A percentile compares a stretch with the other conserved stretches of the same genome.
Evolutionary conservation across 306 rosid genomes (phyloP).

Genomic region (Medicago ruthenica): DNA sequence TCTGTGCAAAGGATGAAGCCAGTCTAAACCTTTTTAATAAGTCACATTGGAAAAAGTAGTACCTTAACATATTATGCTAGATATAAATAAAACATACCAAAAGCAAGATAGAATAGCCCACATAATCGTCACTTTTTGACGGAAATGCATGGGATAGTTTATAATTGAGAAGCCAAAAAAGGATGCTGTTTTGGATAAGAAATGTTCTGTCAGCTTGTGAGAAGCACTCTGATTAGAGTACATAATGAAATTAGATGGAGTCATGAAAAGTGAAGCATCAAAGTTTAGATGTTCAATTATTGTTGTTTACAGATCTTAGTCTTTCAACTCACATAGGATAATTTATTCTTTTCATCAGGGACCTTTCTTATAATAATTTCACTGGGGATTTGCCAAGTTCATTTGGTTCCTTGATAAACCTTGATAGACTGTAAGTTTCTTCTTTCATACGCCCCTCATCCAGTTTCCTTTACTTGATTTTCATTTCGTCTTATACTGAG

Average conservation of each 20-base stretch:
- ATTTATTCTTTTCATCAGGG: constrained; percentile 60
- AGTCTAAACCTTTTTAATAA: constrained; percentile 22
- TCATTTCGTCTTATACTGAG: constrained; percentile 1
- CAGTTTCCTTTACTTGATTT: constrained; percentile 13
- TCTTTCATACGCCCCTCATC: constrained; percentile 8
- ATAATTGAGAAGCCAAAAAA: constrained; percentile 13
- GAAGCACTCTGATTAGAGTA: neutral
- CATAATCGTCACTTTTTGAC: neutral
- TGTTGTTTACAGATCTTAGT: constrained; percentile 26
- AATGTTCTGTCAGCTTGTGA: neutral
- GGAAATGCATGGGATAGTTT: constrained; percentile 13
- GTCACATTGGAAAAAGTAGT: neutral
- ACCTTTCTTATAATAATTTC: constrained; percentile 78
- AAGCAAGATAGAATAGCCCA: neutral
- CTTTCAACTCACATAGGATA: constrained; percentile 24
- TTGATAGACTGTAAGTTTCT: constrained; percentile 66
- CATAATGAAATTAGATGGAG: neutral
- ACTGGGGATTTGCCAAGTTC: constrained; percentile 96
- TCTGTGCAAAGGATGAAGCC: constrained; percentile 2
- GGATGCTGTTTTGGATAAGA: neutral
- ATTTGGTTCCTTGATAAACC: constrained; percentile 73
- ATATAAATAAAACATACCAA: neutral
- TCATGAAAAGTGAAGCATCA: neutral
- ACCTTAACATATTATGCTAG: neutral
- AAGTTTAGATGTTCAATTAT: neutral